Evolutionary conservation across 2,329 filamentous ascomycete species (phyloP).

Genomic region (Chaetomiaceae sp.): DNA sequence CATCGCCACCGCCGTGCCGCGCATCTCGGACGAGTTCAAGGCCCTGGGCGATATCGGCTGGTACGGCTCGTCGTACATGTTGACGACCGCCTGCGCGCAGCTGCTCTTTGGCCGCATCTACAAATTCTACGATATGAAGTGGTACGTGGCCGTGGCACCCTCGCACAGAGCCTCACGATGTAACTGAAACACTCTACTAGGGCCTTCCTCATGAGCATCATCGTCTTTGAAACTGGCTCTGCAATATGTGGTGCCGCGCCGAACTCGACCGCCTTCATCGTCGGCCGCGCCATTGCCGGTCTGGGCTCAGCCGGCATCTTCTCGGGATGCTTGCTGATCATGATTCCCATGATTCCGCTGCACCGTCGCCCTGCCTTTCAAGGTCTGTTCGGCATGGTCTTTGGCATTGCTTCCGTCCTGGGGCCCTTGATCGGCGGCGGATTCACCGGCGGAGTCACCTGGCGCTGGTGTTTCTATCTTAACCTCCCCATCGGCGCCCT

Average conservation of each 20-base stretch:
- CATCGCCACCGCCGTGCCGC: constrained; percentile 47
- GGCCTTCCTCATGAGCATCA: constrained; percentile 41
- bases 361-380: neutral
- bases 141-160: constrained; percentile 28
- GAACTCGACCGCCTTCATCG: constrained; percentile 47
- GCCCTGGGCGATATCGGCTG: constrained; percentile 56
- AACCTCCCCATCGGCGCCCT: constrained; percentile 42
- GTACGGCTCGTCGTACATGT: constrained; percentile 57
- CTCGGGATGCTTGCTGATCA: neutral
- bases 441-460: neutral
- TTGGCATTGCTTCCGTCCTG: neutral
- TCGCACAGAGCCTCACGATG: no score
- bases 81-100: constrained; percentile 52
- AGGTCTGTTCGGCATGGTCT: neutral
- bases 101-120: constrained; percentile 50
- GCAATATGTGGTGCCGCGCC: constrained; percentile 50
- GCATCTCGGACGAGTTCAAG: constrained; percentile 51
- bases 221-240: constrained; percentile 50
- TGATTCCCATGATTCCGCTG: neutral
- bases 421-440: neutral
- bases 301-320: constrained; percentile 40
- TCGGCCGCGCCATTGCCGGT: constrained; percentile 52
- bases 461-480: neutral
- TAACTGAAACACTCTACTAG: constrained; percentile 22
- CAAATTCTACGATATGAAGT: constrained; percentile 47